phyloP scores from a whole-genome alignment of 2,329 filamentous ascomycete genomes.

The Aspergillus glaucus region DNA sequence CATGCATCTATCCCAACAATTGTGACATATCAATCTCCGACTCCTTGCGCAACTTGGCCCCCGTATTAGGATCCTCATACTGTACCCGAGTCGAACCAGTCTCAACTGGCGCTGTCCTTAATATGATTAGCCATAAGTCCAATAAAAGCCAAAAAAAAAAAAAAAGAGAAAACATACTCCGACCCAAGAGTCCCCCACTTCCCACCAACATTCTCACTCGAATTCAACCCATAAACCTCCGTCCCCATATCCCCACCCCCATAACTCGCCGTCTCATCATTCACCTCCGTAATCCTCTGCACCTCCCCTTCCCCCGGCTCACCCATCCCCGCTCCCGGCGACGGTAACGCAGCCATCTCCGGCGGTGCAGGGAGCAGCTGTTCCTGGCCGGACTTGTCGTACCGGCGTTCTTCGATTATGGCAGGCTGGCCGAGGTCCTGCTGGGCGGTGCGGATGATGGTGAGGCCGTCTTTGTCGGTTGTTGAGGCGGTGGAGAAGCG shows the following conservation, averaged over 20 bases:
- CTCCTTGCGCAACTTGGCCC: constrained; percentile 9
- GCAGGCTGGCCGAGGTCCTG: constrained; percentile 30
- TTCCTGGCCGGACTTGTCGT: constrained; percentile 28
- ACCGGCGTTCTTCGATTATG: constrained; percentile 28
- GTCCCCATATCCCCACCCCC: constrained; percentile 5
- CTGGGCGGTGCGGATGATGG: constrained; percentile 26
- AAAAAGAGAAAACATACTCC: not conserved
- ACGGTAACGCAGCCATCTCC: not conserved
- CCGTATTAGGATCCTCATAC: constrained; percentile 17
- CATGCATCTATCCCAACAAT: not conserved
- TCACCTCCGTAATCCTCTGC: constrained; percentile 24
- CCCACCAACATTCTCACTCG: not conserved
- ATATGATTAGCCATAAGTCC: not conserved
- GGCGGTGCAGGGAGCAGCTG: constrained; percentile 9
- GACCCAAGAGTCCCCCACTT: not conserved
- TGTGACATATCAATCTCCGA: constrained; percentile 12
- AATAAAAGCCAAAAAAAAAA: not conserved
- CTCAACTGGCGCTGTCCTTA: not conserved
- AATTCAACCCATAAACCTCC: not conserved
- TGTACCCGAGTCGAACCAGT: not conserved
- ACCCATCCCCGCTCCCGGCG: constrained; percentile 1
- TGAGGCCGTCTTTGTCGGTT: constrained; percentile 27
- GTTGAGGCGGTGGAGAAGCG: constrained; percentile 27
- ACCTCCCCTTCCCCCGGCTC: constrained; percentile 16
- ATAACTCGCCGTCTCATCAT: constrained; percentile 11